Percentiles rank a stretch among this genome's conserved stretches.
Evolutionary conservation across 768 basidiomycete genomes (phyloP).

Genomic region (Russula emetica): DNA sequence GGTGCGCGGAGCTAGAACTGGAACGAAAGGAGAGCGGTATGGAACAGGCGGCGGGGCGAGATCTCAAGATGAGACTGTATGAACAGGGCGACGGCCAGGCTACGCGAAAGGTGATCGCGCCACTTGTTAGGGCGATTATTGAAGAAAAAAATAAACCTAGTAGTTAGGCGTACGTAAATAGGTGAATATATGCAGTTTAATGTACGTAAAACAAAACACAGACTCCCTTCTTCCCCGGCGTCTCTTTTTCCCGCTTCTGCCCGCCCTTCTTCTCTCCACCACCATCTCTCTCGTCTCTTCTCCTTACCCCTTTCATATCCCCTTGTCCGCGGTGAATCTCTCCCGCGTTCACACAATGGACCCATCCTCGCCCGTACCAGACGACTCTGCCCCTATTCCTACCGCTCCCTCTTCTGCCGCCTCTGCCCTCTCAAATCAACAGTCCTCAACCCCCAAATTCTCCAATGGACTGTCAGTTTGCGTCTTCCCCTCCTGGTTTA

Average conservation of each 20-base stretch:
- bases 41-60: conserved; percentile 33
- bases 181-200: not conserved
- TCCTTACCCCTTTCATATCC: not conserved
- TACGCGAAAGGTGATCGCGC: conserved; percentile 25
- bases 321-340: not conserved
- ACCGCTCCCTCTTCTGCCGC: not conserved
- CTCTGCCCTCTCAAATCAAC: conserved; percentile 5
- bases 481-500: conserved; percentile 3
- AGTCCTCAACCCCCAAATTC: conserved; percentile 29
- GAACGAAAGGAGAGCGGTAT: conserved; percentile 38
- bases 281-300: not conserved
- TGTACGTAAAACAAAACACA: conserved; percentile 11
- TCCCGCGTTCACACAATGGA: conserved; percentile 2
- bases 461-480: conserved; percentile 34
- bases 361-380: conserved; percentile 1
- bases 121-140: conserved; percentile 13
- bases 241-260: not conserved
- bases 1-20: conserved; percentile 46
- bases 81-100: conserved; percentile 23
- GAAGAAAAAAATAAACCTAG: conserved; percentile 4
- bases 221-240: conserved; percentile 1
- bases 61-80: conserved; percentile 11
- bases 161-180: conserved; percentile 12
- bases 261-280: conserved; percentile 9
- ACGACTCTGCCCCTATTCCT: conserved; percentile 2